These are phyloP conservation scores for Penicillium simplicissimum DNA, from an alignment of 495 filamentous ascomycete species.

Conservation along the genomic window DNA sequence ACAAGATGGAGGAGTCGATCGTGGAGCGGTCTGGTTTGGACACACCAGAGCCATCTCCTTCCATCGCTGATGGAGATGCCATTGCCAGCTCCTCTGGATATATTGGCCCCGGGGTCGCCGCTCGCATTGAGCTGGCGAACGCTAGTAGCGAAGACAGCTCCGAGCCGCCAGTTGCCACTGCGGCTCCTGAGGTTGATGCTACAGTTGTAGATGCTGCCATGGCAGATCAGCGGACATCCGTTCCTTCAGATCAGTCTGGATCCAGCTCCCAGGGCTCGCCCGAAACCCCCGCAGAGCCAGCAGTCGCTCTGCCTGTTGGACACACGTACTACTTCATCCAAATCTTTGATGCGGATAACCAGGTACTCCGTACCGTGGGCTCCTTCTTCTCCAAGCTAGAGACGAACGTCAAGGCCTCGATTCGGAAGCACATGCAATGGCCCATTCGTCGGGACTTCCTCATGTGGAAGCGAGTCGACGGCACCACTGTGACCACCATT, in stretches of 20 bases:
- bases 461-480: conserved; percentile 47
- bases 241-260: conserved; percentile 2
- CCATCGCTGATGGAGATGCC: conserved; percentile 27
- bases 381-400: conserved; percentile 47
- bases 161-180: conserved; percentile 7
- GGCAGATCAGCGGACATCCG: conserved; percentile 2
- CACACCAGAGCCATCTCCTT: conserved; percentile 22
- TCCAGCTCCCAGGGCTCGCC: background rate
- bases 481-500: conserved; percentile 40
- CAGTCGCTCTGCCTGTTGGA: conserved; percentile 32
- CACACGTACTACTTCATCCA: conserved; percentile 54
- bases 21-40: conserved; percentile 29
- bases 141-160: background rate
- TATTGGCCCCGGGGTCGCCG: background rate
- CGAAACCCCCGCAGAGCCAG: conserved; percentile 9
- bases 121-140: background rate
- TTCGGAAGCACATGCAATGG: conserved; percentile 44
- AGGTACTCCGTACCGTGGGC: conserved; percentile 53
- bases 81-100: conserved; percentile 38
- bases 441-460: conserved; percentile 43
- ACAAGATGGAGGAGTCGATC: conserved; percentile 41
- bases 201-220: background rate
- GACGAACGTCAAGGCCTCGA: conserved; percentile 46
- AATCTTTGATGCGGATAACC: conserved; percentile 52
- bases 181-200: conserved; percentile 18